Base-by-base conservation (phyloP, 129 eudicot genomes). In the Helianthus tuberosus region DNA sequence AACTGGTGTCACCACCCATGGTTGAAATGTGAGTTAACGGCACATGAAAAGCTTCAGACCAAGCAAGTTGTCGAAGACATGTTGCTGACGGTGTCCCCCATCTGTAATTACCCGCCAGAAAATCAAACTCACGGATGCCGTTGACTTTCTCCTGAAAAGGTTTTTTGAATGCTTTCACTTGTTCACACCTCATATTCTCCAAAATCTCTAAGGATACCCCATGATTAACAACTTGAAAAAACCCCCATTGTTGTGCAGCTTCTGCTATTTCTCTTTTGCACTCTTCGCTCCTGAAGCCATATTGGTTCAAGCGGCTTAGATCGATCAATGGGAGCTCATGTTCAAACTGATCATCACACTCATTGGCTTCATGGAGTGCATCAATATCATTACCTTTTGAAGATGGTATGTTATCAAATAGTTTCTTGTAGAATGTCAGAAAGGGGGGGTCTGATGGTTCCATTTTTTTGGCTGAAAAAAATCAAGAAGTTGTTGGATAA, bases 181-280 rank as follows among this genome's bases (percentile, higher is more conserved):
- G 97, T 53, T 90, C 89, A 4, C 14, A 17, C 44, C 86, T 84
- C 96, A 86, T 90, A 27, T 47, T 79, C 52, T 88, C 85, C 69
- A 90, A 57, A 25, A 90, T 32, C 29, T 84, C 83, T 0, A 2
- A 38, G 0, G 92, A 73, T 50, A 90, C 71, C 14, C 96, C 97
- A 27, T 93, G 98, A 84, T 90, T 93, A 25, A 89, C 65, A 2
- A 93, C 90, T 72, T 86, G 92, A 76, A 93, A 90, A 59, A 88
- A 88, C 1, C 98, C 98, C 98, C 98, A 93, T 69, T 90, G 89
- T 62, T 43, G 81, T 10, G 98, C 82, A 46, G 98, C 98, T 79
- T 75, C 38, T 0, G 89, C 91, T n/a, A 93, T 93, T 35, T 86
- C 81, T 46, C 64, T 63, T 78, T 77, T 83, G 84, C 98, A 93